Percentiles rank a stretch among this genome's conserved stretches.
Conservation (phyloP, 306 rosid genomes). For the Rubus idaeus region DNA sequence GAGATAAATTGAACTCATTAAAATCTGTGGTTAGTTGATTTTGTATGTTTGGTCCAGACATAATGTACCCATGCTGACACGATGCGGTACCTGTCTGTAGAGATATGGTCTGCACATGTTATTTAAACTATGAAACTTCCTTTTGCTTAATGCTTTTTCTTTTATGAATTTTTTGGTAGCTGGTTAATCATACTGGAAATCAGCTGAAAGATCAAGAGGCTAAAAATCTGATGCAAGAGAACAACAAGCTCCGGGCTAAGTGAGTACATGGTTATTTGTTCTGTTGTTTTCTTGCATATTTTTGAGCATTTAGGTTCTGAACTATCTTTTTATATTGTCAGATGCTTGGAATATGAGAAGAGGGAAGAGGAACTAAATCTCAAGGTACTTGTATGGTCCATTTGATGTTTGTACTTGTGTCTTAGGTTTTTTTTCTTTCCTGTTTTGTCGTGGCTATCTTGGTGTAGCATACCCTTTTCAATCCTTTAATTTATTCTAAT, state of each 20-base stretch:
- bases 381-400: constrained; percentile 35
- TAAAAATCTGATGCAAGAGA: constrained; percentile 48
- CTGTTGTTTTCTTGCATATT: background rate
- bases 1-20: no score
- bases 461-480: background rate
- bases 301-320: constrained; percentile 3
- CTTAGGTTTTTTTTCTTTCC: background rate
- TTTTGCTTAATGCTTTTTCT: background rate
- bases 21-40: no score
- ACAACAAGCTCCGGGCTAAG: constrained; percentile 57
- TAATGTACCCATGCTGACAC: background rate
- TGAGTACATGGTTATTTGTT: constrained; percentile 38
- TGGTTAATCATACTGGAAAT: constrained; percentile 19
- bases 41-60: background rate
- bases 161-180: constrained; percentile 31
- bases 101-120: background rate
- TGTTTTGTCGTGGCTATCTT: no score
- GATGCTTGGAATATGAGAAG: constrained; percentile 59
- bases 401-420: background rate
- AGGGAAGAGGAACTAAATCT: constrained; percentile 48
- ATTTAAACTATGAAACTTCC: background rate
- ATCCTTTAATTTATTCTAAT: background rate
- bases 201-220: constrained; percentile 44
- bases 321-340: constrained; percentile 29
- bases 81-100: background rate